Conservation (phyloP, 768 basidiomycete genomes). For the Hirschioporus abietinus region DNA sequence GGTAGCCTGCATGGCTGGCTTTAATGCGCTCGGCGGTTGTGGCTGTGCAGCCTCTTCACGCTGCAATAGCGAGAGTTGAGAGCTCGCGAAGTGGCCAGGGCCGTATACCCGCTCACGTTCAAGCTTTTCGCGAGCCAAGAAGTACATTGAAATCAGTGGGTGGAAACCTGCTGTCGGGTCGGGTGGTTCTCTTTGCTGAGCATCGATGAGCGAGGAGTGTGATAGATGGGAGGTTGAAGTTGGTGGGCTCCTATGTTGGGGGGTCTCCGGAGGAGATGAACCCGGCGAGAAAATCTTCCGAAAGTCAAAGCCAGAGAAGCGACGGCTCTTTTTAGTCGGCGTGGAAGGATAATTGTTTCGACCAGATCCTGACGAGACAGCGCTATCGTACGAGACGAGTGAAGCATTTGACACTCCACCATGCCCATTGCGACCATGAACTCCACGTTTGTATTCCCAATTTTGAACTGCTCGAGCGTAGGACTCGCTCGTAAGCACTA, state of each 20-base stretch:
- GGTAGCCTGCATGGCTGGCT: not conserved
- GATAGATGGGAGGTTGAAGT: slow-evolving; percentile 10
- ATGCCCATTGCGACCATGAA: slow-evolving; percentile 33
- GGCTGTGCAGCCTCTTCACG: slow-evolving; percentile 17
- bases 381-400: slow-evolving; percentile 53
- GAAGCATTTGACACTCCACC: slow-evolving; percentile 55
- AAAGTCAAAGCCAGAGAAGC: slow-evolving; percentile 96
- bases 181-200: slow-evolving; percentile 44
- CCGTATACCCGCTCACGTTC: slow-evolving; percentile 94
- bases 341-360: slow-evolving; percentile 24
- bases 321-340: slow-evolving; percentile 57
- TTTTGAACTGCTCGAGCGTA: slow-evolving; percentile 69
- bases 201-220: slow-evolving; percentile 38
- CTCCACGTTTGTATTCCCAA: slow-evolving; percentile 67
- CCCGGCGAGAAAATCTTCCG: slow-evolving; percentile 72
- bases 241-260: slow-evolving; percentile 40
- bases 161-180: slow-evolving; percentile 95
- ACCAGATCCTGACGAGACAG: slow-evolving; percentile 15
- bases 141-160: slow-evolving; percentile 94
- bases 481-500: slow-evolving; percentile 70
- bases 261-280: slow-evolving; percentile 39
- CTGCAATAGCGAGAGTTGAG: slow-evolving; percentile 62
- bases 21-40: slow-evolving; percentile 8
- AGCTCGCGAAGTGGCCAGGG: slow-evolving; percentile 88
- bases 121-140: slow-evolving; percentile 90